phyloP scores from a whole-genome alignment of 2,329 filamentous ascomycete species.

The Exophiala dermatitidis region DNA sequence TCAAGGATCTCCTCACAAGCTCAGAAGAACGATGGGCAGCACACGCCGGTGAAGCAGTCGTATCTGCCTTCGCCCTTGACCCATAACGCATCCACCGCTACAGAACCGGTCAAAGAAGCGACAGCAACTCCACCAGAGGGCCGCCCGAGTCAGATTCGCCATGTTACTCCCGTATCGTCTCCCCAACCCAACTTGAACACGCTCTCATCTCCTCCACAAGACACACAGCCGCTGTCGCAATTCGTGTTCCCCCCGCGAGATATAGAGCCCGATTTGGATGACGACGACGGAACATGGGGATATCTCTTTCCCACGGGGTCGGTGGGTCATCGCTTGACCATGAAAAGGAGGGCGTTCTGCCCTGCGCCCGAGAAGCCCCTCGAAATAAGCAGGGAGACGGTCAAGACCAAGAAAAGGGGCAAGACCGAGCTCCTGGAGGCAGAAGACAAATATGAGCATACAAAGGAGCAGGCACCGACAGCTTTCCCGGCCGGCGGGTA shows the following conservation, averaged over 20 bases:
- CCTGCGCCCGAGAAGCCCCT: slow-evolving; percentile 46
- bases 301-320: slow-evolving; percentile 79
- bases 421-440: slow-evolving; percentile 45
- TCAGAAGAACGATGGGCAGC: slow-evolving; percentile 34
- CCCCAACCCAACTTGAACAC: slow-evolving; percentile 36
- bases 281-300: slow-evolving; percentile 83
- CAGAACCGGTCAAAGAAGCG: slow-evolving; percentile 55
- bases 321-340: slow-evolving; percentile 61
- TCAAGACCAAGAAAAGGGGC: slow-evolving; percentile 37
- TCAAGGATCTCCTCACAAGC: slow-evolving; percentile 60
- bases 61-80: slow-evolving; percentile 79
- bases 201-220: slow-evolving; percentile 60
- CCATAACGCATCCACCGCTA: slow-evolving; percentile 56
- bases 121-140: slow-evolving; percentile 63
- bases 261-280: slow-evolving; percentile 74
- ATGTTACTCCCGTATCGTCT: slow-evolving; percentile 41
- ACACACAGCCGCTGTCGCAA: slow-evolving; percentile 76
- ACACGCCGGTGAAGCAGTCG: slow-evolving; percentile 54
- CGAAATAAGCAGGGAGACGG: slow-evolving; percentile 37
- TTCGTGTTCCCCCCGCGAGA: slow-evolving; percentile 64
- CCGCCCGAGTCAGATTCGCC: slow-evolving; percentile 47
- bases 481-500: slow-evolving; percentile 71
- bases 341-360: slow-evolving; percentile 68
- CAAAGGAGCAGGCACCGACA: slow-evolving; percentile 48
- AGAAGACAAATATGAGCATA: slow-evolving; percentile 51